Conservation (phyloP, 2,329 filamentous ascomycete species). For the Thyridium curvatum region DNA sequence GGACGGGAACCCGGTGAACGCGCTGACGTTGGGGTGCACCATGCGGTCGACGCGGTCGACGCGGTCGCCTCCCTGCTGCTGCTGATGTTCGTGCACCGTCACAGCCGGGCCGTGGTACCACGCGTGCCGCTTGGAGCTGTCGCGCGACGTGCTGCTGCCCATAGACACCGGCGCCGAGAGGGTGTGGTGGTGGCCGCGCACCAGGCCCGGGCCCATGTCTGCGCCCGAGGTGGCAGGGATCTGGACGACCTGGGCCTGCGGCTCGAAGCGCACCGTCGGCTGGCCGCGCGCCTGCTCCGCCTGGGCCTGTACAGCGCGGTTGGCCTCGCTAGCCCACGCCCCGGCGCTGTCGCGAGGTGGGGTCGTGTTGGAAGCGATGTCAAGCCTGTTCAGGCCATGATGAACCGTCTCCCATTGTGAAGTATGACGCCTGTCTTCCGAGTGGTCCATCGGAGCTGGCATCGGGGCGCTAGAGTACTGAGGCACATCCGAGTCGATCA, state of each 20-base stretch:
- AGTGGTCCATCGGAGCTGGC: conserved; percentile 26
- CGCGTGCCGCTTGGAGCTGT: conserved; percentile 55
- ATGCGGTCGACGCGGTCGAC: conserved; percentile 46
- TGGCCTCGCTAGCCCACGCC: conserved; percentile 50
- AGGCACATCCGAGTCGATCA: conserved; percentile 52
- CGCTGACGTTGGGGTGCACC: conserved; percentile 44
- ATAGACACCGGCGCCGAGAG: conserved; percentile 54
- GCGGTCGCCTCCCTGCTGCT: conserved; percentile 17
- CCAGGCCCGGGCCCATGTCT: conserved; percentile 3
- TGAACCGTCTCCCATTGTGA: conserved; percentile 61
- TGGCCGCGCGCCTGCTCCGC: conserved; percentile 41
- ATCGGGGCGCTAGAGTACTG: conserved; percentile 24
- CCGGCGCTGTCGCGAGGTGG: conserved; percentile 46
- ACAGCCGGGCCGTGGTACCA: conserved; percentile 60
- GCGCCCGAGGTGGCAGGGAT: conserved; percentile 8
- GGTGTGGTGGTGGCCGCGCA: conserved; percentile 45
- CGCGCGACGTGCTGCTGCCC: conserved; percentile 50
- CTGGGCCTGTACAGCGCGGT: conserved; percentile 48
- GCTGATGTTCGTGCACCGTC: neutral
- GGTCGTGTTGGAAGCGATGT: conserved; percentile 48
- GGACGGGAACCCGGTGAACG: conserved; percentile 11
- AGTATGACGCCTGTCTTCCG: conserved; percentile 43
- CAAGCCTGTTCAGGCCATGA: conserved; percentile 58
- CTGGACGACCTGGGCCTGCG: conserved; percentile 30
- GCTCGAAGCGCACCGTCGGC: conserved; percentile 49